phyloP scores from a whole-genome alignment of 345 rosid species.

The Dipteronia dyeriana region DNA sequence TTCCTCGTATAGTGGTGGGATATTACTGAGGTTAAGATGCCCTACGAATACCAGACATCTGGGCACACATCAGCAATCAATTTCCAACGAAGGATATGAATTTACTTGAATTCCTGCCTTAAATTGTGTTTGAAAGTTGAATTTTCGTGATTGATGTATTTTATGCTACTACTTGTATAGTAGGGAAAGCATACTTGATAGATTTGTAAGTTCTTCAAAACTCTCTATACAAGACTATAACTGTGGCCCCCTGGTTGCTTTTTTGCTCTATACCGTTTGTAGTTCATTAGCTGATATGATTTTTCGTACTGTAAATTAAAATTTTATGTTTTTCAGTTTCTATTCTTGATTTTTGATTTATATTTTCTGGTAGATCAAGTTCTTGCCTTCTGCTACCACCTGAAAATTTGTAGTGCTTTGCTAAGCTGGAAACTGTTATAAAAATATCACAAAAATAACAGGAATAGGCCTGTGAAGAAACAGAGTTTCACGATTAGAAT shows the following conservation, averaged over 20 bases:
- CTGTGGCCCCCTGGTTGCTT: neutral
- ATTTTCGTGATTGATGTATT: neutral
- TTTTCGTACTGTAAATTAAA: neutral
- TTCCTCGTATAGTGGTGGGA: neutral
- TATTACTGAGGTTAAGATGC: neutral
- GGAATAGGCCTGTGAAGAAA: no score
- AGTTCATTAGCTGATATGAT: neutral
- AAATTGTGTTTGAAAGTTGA: neutral
- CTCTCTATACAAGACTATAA: no score
- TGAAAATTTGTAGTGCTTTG: neutral
- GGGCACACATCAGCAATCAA: neutral
- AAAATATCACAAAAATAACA: neutral
- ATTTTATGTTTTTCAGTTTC: neutral
- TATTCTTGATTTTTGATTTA: neutral
- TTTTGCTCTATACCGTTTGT: neutral
- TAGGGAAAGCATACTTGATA: constrained; percentile 4
- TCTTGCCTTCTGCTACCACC: neutral
- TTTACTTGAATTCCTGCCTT: neutral
- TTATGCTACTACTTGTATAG: neutral
- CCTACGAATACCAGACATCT: no score
- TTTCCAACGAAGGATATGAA: neutral
- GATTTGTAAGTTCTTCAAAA: neutral
- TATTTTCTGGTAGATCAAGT: neutral
- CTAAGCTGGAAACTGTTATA: neutral
- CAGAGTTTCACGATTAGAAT: no score